Base-by-base conservation (phyloP, 306 rosid genomes). In the Cicer pinnatifidum region DNA sequence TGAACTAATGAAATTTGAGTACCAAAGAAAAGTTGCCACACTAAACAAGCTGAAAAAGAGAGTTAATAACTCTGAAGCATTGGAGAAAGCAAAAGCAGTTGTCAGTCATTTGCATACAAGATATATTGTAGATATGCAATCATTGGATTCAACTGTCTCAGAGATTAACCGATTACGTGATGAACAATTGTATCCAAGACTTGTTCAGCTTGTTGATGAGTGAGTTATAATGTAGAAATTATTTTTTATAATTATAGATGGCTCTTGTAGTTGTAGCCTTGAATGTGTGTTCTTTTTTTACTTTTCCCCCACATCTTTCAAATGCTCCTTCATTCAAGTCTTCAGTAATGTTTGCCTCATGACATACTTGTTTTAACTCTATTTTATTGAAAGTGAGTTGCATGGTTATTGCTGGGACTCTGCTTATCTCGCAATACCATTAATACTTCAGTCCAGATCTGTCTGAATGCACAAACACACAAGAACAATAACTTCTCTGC, bases 61-160 rank as follows among this genome's bases (percentile, higher is more conserved):
- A 71, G 86, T 87, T 47, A 59, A 76, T 68, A 90, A 87, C 67
- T 78, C 91, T 57, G 96, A 91, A 41, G 87, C 96, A 81, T 44
- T 88, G 77, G 97, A 95, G 88, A 95, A 95, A 82, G 85, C 96
- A 44, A 91, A 95, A 81, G 97, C 97, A 54, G 88, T 85, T 7
- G 97, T 95, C 60, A 95, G 97, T 79, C 97, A 86, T 81, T 88
- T 95, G 84, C 99, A 91, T 74, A 95, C 99, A 12, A 86, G 97
- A 85, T 95, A 95, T 83, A 95, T 91, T 72, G 99, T 95, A 46
- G 99, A 95, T 80, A 91, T 95, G 96, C 99, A 95, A 77, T 88
- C 99, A 84, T 71, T 95, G 99, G 99, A 95, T 80, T 95, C 99
- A 39, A 95, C 99, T 9, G 97, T 95, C 51, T 81, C 88, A 2